A percentile compares a stretch with the other conserved stretches of the same genome.
These are phyloP conservation scores for Populus tomentosa DNA, from an alignment of 441 rosid genomes.

Conservation along the genomic window DNA sequence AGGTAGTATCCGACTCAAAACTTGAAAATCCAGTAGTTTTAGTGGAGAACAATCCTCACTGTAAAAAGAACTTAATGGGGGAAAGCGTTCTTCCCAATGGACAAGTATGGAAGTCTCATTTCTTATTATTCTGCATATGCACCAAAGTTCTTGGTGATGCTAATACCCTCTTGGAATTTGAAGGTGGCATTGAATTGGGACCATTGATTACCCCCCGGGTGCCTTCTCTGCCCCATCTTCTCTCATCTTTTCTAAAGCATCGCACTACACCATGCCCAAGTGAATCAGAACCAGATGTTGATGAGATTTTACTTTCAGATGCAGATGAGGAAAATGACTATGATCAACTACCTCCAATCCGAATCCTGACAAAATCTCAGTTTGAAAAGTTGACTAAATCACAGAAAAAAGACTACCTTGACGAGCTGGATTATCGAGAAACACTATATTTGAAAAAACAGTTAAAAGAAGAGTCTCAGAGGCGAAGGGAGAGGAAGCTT, in stretches of 20 bases:
- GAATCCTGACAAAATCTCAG: slow-evolving; percentile 72
- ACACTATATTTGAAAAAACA: slow-evolving; percentile 79
- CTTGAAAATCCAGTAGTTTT: slow-evolving; percentile 71
- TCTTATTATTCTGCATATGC: slow-evolving; percentile 60
- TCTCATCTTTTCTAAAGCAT: slow-evolving; percentile 64
- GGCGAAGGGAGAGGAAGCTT: slow-evolving; percentile 48
- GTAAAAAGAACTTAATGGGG: slow-evolving; percentile 64
- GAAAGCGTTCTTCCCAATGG: slow-evolving; percentile 82
- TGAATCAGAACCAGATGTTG: slow-evolving; percentile 51
- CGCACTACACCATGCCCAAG: slow-evolving; percentile 41
- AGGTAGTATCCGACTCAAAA: slow-evolving; percentile 64
- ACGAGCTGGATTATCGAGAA: slow-evolving; percentile 87
- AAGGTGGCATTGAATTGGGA: slow-evolving; percentile 61
- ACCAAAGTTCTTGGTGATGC: slow-evolving; percentile 81
- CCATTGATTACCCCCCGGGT: slow-evolving; percentile 40
- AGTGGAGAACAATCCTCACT: slow-evolving; percentile 79
- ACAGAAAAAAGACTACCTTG: slow-evolving; percentile 75
- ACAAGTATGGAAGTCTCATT: slow-evolving; percentile 72
- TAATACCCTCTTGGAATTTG: slow-evolving; percentile 53
- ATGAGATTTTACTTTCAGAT: too few relatives aligned
- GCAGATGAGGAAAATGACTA: slow-evolving; percentile 86
- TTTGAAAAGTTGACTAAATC: slow-evolving; percentile 62
- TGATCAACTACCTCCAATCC: slow-evolving; percentile 79
- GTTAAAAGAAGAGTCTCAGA: slow-evolving; percentile 61
- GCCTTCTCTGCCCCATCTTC: slow-evolving; percentile 91